Conservation (phyloP, 2,329 filamentous ascomycete genomes). For the Onygenales sp. region DNA sequence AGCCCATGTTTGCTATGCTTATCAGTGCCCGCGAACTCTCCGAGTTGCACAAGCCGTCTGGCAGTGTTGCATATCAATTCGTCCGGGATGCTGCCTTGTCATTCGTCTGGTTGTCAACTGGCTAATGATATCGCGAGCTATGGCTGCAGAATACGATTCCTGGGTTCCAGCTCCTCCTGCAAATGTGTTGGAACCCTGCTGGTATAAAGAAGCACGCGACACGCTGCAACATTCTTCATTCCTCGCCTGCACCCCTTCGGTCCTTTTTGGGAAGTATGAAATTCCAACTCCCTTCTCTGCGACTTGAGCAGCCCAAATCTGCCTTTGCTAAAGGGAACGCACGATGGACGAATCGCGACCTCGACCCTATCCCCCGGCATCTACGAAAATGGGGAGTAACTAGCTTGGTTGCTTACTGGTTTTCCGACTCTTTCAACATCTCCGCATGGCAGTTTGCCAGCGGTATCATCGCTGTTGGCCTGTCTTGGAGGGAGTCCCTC, state of each 20-base stretch:
- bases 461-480: conserved; percentile 64
- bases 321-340: conserved; percentile 37
- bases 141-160: too few species aligned
- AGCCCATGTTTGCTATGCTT: too few species aligned
- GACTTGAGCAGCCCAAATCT: conserved; percentile 37
- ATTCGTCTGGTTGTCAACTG: too few species aligned
- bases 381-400: conserved; percentile 78
- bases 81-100: too few species aligned
- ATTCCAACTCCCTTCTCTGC: conserved; percentile 31
- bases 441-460: conserved; percentile 86
- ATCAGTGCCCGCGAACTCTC: too few species aligned
- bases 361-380: conserved; percentile 41
- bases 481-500: conserved; percentile 89
- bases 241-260: too few species aligned
- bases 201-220: neutral
- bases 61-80: too few species aligned
- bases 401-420: conserved; percentile 85
- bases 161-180: too few species aligned
- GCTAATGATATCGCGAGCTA: too few species aligned
- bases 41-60: too few species aligned
- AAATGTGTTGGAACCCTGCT: too few species aligned
- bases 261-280: conserved; percentile 10
- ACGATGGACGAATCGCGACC: conserved; percentile 40
- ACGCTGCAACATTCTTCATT: neutral
- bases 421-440: conserved; percentile 77